These are phyloP conservation scores for Penicillium paneum DNA, from an alignment of 2,329 filamentous ascomycete genomes.

Conservation along the genomic window DNA sequence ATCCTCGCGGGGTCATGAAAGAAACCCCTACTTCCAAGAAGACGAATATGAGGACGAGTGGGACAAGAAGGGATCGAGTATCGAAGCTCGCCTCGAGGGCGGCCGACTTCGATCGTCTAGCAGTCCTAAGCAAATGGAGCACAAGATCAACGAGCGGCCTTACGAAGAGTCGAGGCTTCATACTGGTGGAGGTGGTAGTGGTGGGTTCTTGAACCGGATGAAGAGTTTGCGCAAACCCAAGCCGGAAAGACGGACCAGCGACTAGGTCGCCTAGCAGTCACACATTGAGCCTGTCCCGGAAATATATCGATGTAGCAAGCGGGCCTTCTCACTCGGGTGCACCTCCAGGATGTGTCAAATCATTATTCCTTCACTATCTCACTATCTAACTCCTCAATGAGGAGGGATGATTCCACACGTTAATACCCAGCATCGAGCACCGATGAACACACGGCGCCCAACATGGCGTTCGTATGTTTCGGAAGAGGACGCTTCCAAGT, in stretches of 20 bases:
- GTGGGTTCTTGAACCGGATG: slow-evolving; percentile 72
- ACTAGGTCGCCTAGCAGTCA: slow-evolving; percentile 12
- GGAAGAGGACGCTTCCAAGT: slow-evolving; percentile 12
- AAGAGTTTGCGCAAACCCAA: slow-evolving; percentile 67
- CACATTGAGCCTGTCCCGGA: not conserved
- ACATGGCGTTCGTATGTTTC: slow-evolving; percentile 22
- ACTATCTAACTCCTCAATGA: not conserved
- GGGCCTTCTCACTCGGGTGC: not conserved
- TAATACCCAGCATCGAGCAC: slow-evolving; percentile 27
- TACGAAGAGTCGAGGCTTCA: slow-evolving; percentile 43
- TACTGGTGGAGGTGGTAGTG: slow-evolving; percentile 50
- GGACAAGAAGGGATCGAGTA: slow-evolving; percentile 60
- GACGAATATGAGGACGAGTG: slow-evolving; percentile 70
- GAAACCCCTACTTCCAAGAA: slow-evolving; percentile 81
- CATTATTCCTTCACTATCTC: not conserved
- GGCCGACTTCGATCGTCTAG: slow-evolving; percentile 51
- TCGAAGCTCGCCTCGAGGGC: slow-evolving; percentile 42
- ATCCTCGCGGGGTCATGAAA: slow-evolving; percentile 45
- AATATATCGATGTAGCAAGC: not conserved
- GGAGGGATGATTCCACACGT: slow-evolving; percentile 22
- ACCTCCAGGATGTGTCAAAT: not conserved
- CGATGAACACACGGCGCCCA: slow-evolving; percentile 11
- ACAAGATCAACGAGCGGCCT: slow-evolving; percentile 56
- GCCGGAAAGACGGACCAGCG: slow-evolving; percentile 39
- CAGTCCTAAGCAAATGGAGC: slow-evolving; percentile 63